Conservation (phyloP, 805 yeast species). For the Middelhovenomyces tepae region DNA sequence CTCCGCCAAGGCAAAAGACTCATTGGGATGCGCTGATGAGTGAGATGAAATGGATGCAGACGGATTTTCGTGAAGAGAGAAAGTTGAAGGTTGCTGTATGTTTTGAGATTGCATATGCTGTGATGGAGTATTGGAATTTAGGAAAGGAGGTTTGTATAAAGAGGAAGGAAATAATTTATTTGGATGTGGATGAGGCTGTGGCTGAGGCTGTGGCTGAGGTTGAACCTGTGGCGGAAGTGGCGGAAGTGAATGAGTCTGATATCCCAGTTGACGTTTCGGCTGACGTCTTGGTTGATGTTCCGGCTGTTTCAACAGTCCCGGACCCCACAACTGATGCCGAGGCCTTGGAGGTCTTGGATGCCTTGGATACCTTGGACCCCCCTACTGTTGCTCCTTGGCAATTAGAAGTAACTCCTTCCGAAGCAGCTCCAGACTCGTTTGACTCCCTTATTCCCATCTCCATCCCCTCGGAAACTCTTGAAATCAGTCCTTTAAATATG, state of each 20-base stretch:
- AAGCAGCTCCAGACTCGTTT: no score
- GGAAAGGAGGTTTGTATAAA: slow-evolving; percentile 62
- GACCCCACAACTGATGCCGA: slow-evolving; percentile 1
- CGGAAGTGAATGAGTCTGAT: no score
- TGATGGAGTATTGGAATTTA: slow-evolving; percentile 66
- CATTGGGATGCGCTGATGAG: slow-evolving; percentile 69
- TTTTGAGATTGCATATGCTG: slow-evolving; percentile 58
- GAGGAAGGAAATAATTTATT: slow-evolving; percentile 35
- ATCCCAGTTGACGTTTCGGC: no score
- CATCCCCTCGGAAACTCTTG: no score
- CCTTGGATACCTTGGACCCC: neutral
- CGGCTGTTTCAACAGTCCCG: no score
- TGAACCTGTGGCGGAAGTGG: slow-evolving; percentile 9
- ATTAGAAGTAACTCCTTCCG: no score
- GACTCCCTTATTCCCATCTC: no score
- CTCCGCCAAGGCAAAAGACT: slow-evolving; percentile 47
- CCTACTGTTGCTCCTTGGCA: slow-evolving; percentile 2
- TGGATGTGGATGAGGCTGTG: slow-evolving; percentile 16
- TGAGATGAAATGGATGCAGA: slow-evolving; percentile 79
- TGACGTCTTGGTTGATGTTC: no score
- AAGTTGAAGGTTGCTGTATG: slow-evolving; percentile 67
- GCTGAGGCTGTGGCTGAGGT: slow-evolving; percentile 8
- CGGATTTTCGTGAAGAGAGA: slow-evolving; percentile 62
- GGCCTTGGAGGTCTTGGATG: slow-evolving; percentile 1
- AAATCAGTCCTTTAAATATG: no score